Conservation (phyloP, 805 yeast genomes). For the Candida lessepsii region DNA sequence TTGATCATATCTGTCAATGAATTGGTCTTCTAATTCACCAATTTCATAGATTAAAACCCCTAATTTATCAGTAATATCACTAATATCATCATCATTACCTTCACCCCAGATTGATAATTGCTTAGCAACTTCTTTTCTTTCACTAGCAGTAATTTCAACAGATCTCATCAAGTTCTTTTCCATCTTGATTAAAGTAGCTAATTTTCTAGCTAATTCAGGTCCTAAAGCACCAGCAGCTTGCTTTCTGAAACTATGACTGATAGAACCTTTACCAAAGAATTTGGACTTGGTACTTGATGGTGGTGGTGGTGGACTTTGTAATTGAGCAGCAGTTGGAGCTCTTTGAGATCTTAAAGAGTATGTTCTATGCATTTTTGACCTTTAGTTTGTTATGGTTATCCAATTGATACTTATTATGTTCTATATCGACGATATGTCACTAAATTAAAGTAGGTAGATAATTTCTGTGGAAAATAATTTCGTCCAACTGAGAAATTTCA, state of each 20-base stretch:
- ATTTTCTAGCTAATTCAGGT: conserved; percentile 90
- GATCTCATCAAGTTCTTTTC: conserved; percentile 96
- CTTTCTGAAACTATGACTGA: conserved; percentile 71
- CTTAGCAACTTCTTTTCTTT: conserved; percentile 94
- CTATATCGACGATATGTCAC: not conserved
- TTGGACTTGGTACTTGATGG: conserved; percentile 68
- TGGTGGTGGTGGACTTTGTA: conserved; percentile 80
- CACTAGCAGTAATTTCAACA: conserved; percentile 87
- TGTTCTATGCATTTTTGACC: conserved; percentile 80
- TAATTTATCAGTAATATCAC: conserved; percentile 94
- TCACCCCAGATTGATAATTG: conserved; percentile 98
- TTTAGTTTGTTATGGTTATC: too few species aligned
- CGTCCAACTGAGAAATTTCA: conserved; percentile 7
- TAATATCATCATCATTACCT: conserved; percentile 94
- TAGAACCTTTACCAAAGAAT: conserved; percentile 73
- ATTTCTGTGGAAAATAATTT: conserved; percentile 3
- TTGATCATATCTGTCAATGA: conserved; percentile 97
- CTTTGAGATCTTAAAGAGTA: conserved; percentile 75
- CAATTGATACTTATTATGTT: not conserved
- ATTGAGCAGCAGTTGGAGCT: conserved; percentile 81
- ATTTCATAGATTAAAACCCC: conserved; percentile 94
- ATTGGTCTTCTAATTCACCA: conserved; percentile 97
- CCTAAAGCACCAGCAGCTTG: conserved; percentile 89
- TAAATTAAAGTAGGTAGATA: not conserved
- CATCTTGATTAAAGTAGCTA: conserved; percentile 88